Percentiles rank a stretch among this genome's conserved stretches.
phyloP scores from a whole-genome alignment of 2,329 filamentous ascomycete species.

The Botrytis tulipae region DNA sequence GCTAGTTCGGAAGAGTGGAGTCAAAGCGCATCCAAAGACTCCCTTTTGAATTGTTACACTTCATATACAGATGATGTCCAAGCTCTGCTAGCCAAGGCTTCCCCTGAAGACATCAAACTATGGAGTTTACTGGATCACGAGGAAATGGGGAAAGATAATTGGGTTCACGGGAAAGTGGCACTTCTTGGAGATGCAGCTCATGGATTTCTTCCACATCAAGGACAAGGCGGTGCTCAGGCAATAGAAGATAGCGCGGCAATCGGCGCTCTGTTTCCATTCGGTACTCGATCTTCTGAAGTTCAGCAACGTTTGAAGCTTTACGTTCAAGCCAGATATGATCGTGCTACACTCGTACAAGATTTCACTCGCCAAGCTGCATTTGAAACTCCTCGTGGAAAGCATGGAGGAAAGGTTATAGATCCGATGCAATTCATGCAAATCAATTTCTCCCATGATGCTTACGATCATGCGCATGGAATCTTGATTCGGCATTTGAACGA shows the following conservation, averaged over 20 bases:
- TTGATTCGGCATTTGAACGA: conserved; percentile 45
- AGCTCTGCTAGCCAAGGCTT: conserved; percentile 45
- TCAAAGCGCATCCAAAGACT: conserved; percentile 40
- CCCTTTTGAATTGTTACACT: conserved; percentile 43
- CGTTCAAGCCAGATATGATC: conserved; percentile 54
- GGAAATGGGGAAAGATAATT: conserved; percentile 38
- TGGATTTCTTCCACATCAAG: conserved; percentile 64
- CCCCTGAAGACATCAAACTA: conserved; percentile 49
- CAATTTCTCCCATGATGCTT: conserved; percentile 52
- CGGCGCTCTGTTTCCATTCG: conserved; percentile 52
- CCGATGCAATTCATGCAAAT: conserved; percentile 47
- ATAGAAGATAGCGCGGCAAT: conserved; percentile 66
- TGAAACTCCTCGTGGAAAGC: conserved; percentile 19
- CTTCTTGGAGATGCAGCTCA: conserved; percentile 67
- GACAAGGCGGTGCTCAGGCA: conserved; percentile 60
- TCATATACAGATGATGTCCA: conserved; percentile 45
- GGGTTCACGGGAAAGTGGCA: conserved; percentile 53
- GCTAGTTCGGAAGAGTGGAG: conserved; percentile 44
- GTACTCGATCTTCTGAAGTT: conserved; percentile 48
- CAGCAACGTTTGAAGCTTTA: conserved; percentile 58
- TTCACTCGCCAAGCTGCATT: conserved; percentile 47
- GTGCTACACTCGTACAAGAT: conserved; percentile 58
- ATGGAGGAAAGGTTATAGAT: conserved; percentile 26
- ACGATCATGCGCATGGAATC: conserved; percentile 46
- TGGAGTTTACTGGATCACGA: conserved; percentile 57